Evolutionary conservation across 2,329 filamentous ascomycete genomes (phyloP), one percentile per base, ranked within the genome.

Genomic region (Aspergillus nomiae): DNA sequence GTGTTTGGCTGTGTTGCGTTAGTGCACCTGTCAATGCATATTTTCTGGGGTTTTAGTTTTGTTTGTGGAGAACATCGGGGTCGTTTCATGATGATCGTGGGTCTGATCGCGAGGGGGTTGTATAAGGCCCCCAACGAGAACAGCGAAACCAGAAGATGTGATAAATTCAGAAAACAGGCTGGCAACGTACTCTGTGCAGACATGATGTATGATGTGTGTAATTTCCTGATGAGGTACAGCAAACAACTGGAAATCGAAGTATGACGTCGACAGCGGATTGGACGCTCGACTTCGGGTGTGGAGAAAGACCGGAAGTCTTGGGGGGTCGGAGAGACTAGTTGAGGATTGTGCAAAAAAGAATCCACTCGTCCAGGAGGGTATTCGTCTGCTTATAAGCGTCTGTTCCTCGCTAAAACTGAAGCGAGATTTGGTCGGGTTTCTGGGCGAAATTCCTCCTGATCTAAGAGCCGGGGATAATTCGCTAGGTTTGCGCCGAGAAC

Each of bases 1-100:
- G 81, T 97, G 94, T 83, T 95, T 96, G 61, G 77, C 78, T 80
- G 60, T 41, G 56, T 46, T 48, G n/a, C 60, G 63, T 71, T 67
- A 71, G 68, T 62, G 62, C 30, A 67, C 58, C 43, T 36, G 36
- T 28, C 30, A 50, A 56, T 61, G 54, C 59, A 57, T 30, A 26
- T 28, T 56, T 51, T 45, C 55, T 48, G 55, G 43, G 55, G 48
- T 46, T 57, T 34, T 56, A 57, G 60, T 59, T 32, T 45, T 61
- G 28, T 48, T 53, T 54, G 67, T 66, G 64, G 61, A 64, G 64
- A 21, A 55, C 36, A 64, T 63, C 43, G 41, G 60, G n/a, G 56
- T 62, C 48, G 19, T 55, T 21, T 36, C 60, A 61, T 58, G 57
- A 56, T 64, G 48, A 30, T 41, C 53, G 55, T 57, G 48, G 58